phyloP scores from a whole-genome alignment of 352 stramenopile genomes.

The Phytophthora cactorum region DNA sequence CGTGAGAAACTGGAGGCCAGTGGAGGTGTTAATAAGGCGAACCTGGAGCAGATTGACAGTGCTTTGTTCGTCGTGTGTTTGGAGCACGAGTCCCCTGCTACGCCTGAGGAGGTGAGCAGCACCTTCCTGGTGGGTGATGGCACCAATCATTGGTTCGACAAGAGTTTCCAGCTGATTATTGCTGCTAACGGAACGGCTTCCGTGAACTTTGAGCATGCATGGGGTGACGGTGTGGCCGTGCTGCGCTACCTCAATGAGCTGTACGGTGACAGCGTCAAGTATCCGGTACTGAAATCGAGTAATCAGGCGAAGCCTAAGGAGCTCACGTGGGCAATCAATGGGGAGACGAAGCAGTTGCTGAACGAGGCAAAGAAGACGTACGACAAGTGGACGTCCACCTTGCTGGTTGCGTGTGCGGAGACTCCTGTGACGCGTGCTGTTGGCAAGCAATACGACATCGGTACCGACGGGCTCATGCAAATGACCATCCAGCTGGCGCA shows the following conservation, averaged over 20 bases:
- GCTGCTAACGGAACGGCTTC: conserved; percentile 79
- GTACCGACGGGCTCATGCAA: conserved; percentile 91
- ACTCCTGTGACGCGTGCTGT: conserved; percentile 74
- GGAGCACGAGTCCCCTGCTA: conserved; percentile 70
- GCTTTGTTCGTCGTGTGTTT: conserved; percentile 87
- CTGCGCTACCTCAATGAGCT: conserved; percentile 91
- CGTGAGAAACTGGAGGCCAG: conserved; percentile 62
- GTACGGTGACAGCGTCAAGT: conserved; percentile 82
- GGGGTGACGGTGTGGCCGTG: conserved; percentile 89
- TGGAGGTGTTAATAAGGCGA: conserved; percentile 66
- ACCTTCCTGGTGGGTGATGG: conserved; percentile 87
- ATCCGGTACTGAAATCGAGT: conserved; percentile 59
- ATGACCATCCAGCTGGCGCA: conserved; percentile 92
- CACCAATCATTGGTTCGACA: conserved; percentile 93
- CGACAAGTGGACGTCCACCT: conserved; percentile 61
- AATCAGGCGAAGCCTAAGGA: conserved; percentile 39
- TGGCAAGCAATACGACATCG: conserved; percentile 73
- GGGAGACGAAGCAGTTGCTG: conserved; percentile 64
- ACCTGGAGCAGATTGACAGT: conserved; percentile 84
- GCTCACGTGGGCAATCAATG: conserved; percentile 69
- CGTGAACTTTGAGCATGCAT: conserved; percentile 93
- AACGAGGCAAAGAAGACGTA: conserved; percentile 75
- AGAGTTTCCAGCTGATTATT: conserved; percentile 92
- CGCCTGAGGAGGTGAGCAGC: conserved; percentile 64
- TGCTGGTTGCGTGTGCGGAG: conserved; percentile 79